Conservation (phyloP, 2,329 filamentous ascomycete species). For the Botrytis deweyae region DNA sequence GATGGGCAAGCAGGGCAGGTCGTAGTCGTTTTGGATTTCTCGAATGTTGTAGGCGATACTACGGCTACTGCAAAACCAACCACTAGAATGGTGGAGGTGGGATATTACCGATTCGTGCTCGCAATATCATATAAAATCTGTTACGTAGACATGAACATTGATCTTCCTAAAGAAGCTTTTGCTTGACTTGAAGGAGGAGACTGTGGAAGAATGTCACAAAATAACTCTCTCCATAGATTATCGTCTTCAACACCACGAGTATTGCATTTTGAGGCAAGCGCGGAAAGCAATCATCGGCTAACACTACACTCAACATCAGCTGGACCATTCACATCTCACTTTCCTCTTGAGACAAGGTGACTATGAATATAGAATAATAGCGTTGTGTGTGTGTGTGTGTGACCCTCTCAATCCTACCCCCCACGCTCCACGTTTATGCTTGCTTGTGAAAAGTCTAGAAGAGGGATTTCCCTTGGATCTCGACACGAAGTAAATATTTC, state of each 20-base stretch:
- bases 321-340: slow-evolving; percentile 15
- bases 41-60: slow-evolving; percentile 10
- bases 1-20: not conserved
- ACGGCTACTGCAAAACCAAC: not conserved
- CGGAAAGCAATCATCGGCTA: not conserved
- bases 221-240: not conserved
- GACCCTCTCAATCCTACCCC: not conserved
- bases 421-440: not conserved
- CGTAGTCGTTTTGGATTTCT: not conserved
- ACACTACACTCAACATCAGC: slow-evolving; percentile 6
- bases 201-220: not conserved
- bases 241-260: not conserved
- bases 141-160: not conserved
- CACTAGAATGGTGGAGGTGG: not conserved
- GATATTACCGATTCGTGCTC: not conserved
- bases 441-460: not conserved
- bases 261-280: not conserved
- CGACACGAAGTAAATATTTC: not conserved
- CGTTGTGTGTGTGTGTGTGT: not conserved
- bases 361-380: not conserved
- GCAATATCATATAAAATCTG: not conserved
- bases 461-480: slow-evolving; percentile 1
- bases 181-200: not conserved
- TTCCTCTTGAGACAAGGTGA: not conserved
- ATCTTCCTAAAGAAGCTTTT: not conserved